phyloP scores from a whole-genome alignment of 2,329 filamentous ascomycete species.

The Fusarium sp. region DNA sequence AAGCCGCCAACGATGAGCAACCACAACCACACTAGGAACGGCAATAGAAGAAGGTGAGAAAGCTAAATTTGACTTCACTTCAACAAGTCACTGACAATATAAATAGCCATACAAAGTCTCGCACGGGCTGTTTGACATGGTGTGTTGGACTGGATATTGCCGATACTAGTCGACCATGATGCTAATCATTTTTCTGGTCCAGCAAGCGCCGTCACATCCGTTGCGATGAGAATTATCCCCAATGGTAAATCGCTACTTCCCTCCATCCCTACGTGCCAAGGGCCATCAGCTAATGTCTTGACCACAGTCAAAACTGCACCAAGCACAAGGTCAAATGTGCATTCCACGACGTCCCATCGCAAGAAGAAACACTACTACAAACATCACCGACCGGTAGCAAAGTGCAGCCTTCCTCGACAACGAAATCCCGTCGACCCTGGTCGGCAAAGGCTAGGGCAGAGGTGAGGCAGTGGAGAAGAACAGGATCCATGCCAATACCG shows the following conservation, averaged over 20 bases:
- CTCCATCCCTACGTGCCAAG: background rate
- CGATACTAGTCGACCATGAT: constrained; percentile 2
- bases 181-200: constrained; percentile 17
- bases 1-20: background rate
- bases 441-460: constrained; percentile 33
- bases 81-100: background rate
- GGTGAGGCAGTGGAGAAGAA: constrained; percentile 34
- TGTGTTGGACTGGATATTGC: constrained; percentile 5
- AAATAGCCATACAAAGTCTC: constrained; percentile 31
- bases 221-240: constrained; percentile 30
- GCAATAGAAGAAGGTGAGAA: constrained; percentile 24
- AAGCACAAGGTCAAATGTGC: constrained; percentile 34
- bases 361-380: constrained; percentile 6
- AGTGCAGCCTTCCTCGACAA: background rate
- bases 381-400: background rate
- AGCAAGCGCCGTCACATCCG: constrained; percentile 33
- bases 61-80: background rate
- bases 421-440: constrained; percentile 20
- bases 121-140: constrained; percentile 32
- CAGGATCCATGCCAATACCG: constrained; percentile 29
- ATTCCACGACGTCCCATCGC: constrained; percentile 21
- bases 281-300: background rate
- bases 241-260: constrained; percentile 12
- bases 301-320: constrained; percentile 27
- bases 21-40: constrained; percentile 8